Evolutionary conservation across 116 monocot genomes (phyloP).

Genomic region (Zostera marina): DNA sequence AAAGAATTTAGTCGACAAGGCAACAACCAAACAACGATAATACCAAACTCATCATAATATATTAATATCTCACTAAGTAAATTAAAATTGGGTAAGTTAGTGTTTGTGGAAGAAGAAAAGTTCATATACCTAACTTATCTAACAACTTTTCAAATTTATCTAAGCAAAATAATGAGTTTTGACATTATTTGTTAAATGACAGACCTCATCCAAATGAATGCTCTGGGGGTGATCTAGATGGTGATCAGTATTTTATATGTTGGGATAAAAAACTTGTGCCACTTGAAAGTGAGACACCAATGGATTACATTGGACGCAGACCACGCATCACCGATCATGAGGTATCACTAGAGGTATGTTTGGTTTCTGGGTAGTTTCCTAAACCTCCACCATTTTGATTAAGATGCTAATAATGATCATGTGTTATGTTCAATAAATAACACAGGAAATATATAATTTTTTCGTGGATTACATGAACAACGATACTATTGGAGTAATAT

Average conservation of each 20-base stretch:
- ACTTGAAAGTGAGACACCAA: conserved; percentile 35
- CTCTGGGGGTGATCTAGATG: conserved; percentile 97
- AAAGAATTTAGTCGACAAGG: no score
- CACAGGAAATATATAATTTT: conserved; percentile 88
- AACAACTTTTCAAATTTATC: no score
- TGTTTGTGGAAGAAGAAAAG: no score
- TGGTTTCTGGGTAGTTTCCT: not conserved
- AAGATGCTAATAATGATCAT: not conserved
- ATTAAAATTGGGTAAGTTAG: no score
- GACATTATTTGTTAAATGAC: conserved; percentile 1
- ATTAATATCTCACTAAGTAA: no score
- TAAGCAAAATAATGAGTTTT: no score
- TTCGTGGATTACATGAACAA: conserved; percentile 91
- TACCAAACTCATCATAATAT: no score
- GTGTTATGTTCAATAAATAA: not conserved
- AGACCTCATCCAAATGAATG: conserved; percentile 99
- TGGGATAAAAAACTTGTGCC: conserved; percentile 90
- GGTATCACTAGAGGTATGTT: conserved; percentile 50
- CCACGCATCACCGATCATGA: conserved; percentile 71
- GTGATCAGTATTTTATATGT: conserved; percentile 65
- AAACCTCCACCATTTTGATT: not conserved
- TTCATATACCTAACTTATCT: no score
- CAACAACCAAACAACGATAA: no score
- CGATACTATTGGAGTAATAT: conserved; percentile 68
- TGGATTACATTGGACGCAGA: conserved; percentile 74